Conservation (phyloP, 495 filamentous ascomycete genomes). For the Podospora pseudocomata region DNA sequence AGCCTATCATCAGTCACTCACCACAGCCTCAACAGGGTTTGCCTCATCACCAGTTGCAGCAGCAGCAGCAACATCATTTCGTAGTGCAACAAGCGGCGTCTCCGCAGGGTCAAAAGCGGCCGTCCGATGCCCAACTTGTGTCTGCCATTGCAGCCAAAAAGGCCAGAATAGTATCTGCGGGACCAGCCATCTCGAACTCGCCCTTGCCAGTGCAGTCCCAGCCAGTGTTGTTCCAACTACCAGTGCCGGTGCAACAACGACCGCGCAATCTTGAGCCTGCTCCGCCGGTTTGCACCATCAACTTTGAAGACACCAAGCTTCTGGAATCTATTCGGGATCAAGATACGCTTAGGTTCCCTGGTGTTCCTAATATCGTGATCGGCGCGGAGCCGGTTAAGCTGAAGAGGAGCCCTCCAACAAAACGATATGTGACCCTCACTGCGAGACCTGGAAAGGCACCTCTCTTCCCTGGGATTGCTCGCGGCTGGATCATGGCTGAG, state of each 20-base stretch:
- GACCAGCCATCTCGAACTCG: background rate
- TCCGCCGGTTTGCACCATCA: conserved; percentile 12
- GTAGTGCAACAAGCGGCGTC: conserved; percentile 11
- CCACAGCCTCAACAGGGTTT: conserved; percentile 3
- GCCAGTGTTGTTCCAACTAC: background rate
- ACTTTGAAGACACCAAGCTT: conserved; percentile 20
- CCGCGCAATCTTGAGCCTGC: background rate
- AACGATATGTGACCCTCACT: conserved; percentile 28
- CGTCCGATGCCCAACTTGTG: conserved; percentile 14
- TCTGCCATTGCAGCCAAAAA: conserved; percentile 22
- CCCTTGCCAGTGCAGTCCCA: background rate
- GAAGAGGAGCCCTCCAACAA: conserved; percentile 28
- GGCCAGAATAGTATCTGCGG: conserved; percentile 17
- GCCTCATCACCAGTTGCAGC: conserved; percentile 14
- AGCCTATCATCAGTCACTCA: background rate
- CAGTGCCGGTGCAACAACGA: background rate
- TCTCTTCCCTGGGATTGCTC: conserved; percentile 23
- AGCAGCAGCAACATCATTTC: background rate
- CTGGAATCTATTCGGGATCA: conserved; percentile 13
- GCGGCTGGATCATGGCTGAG: conserved; percentile 30
- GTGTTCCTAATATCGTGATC: conserved; percentile 29
- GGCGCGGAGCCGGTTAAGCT: conserved; percentile 24
- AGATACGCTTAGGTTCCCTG: conserved; percentile 13
- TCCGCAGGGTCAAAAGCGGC: conserved; percentile 20
- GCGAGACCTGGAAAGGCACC: conserved; percentile 27